These are phyloP conservation scores for Lactarius hengduanensis DNA, from an alignment of 768 basidiomycete genomes.

Conservation along the genomic window DNA sequence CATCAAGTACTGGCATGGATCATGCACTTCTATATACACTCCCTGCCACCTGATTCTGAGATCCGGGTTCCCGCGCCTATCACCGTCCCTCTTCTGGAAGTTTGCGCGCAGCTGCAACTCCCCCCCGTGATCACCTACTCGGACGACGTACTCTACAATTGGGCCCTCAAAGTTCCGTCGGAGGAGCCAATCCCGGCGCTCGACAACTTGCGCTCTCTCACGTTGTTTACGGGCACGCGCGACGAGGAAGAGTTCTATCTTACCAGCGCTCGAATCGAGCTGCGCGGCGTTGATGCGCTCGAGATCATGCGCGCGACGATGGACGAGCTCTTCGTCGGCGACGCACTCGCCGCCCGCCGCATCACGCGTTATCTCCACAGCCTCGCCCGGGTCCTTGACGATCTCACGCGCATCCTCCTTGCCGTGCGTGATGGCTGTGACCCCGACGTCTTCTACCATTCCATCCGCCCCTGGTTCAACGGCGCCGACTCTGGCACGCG, in stretches of 20 bases:
- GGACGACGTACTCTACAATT: slow-evolving; percentile 91
- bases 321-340: slow-evolving; percentile 83
- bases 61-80: slow-evolving; percentile 68
- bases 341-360: slow-evolving; percentile 46
- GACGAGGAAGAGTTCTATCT: slow-evolving; percentile 91
- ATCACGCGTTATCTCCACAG: slow-evolving; percentile 59
- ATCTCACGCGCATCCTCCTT: slow-evolving; percentile 58
- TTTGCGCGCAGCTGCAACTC: slow-evolving; percentile 68
- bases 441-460: slow-evolving; percentile 60
- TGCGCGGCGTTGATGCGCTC: slow-evolving; percentile 82
- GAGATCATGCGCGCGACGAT: slow-evolving; percentile 79
- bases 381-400: slow-evolving; percentile 64
- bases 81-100: slow-evolving; percentile 70
- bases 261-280: slow-evolving; percentile 80
- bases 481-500: slow-evolving; percentile 45
- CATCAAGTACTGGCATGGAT: slow-evolving; percentile 56
- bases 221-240: slow-evolving; percentile 71
- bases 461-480: slow-evolving; percentile 62
- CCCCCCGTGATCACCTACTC: slow-evolving; percentile 91
- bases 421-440: slow-evolving; percentile 67
- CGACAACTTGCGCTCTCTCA: slow-evolving; percentile 61
- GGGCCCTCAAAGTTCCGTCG: slow-evolving; percentile 39
- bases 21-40: slow-evolving; percentile 57
- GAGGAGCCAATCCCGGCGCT: slow-evolving; percentile 41
- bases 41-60: slow-evolving; percentile 35